Conservation (phyloP, 2,329 filamentous ascomycete species). For the Ascochyta pisi region DNA sequence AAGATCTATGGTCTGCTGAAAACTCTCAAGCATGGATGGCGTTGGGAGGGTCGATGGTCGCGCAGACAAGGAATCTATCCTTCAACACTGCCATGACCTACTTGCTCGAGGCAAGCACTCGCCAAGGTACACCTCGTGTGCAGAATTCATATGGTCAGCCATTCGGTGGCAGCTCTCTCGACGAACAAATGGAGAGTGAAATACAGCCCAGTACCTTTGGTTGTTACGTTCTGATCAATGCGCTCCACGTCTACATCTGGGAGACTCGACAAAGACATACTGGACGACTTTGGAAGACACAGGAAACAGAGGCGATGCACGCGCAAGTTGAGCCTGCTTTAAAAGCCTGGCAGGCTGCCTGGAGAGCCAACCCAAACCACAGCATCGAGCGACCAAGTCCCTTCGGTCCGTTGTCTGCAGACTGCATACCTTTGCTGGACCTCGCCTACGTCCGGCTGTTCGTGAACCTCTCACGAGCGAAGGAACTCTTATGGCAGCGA, state of each 20-base stretch:
- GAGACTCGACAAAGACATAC: conserved; percentile 91
- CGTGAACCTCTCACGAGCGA: conserved; percentile 89
- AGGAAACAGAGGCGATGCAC: conserved; percentile 96
- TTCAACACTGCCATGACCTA: conserved; percentile 85
- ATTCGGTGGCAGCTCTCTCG: conserved; percentile 57
- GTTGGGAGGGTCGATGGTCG: conserved; percentile 73
- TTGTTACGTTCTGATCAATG: conserved; percentile 89
- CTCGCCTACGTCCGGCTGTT: conserved; percentile 91
- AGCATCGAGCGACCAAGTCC: conserved; percentile 85
- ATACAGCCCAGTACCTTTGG: conserved; percentile 89
- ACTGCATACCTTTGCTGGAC: conserved; percentile 89
- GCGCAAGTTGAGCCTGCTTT: conserved; percentile 92
- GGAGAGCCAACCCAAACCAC: conserved; percentile 85
- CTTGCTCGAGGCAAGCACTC: conserved; percentile 78
- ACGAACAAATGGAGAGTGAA: conserved; percentile 65
- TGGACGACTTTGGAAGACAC: conserved; percentile 85
- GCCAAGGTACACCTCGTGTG: conserved; percentile 54
- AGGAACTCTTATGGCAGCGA: conserved; percentile 91
- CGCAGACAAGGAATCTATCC: conserved; percentile 73
- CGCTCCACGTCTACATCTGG: conserved; percentile 98
- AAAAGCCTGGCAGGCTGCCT: conserved; percentile 92
- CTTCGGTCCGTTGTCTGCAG: conserved; percentile 84
- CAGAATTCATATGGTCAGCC: conserved; percentile 52
- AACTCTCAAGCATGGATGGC: conserved; percentile 81
- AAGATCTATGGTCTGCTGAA: conserved; percentile 87